Conservation (phyloP, 176 grass and related monocot species). For the Luzula sylvatica region DNA sequence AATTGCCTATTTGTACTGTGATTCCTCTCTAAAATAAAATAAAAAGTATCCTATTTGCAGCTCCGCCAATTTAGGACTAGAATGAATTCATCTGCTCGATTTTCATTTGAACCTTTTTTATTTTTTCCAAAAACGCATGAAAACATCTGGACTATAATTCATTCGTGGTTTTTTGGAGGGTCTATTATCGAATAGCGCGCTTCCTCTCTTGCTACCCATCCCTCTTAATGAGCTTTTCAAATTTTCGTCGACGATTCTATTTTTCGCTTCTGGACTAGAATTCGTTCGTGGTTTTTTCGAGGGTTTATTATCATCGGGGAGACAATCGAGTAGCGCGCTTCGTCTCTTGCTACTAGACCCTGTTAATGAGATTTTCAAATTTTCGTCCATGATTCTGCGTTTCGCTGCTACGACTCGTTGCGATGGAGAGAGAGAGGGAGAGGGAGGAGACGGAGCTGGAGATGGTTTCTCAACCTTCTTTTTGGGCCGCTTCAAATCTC, state of each 20-base stretch:
- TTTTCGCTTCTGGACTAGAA: too few species aligned
- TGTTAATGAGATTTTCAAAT: conserved; percentile 37
- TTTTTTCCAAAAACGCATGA: background rate
- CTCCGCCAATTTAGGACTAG: too few species aligned
- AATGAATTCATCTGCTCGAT: too few species aligned
- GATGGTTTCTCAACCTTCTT: conserved; percentile 10
- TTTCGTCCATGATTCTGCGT: conserved; percentile 24
- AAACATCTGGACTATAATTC: background rate
- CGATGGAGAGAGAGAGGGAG: background rate
- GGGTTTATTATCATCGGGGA: background rate
- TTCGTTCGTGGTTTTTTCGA: too few species aligned
- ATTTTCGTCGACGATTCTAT: conserved; percentile 29
- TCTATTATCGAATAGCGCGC: conserved; percentile 23
- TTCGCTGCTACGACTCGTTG: background rate
- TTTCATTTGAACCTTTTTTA: background rate
- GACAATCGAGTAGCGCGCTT: conserved; percentile 30
- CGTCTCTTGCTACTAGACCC: conserved; percentile 29
- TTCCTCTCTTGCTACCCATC: conserved; percentile 35
- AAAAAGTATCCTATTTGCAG: too few species aligned
- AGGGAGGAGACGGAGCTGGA: background rate
- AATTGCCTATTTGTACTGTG: too few species aligned
- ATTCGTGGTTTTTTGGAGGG: too few species aligned
- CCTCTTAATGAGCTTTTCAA: conserved; percentile 37
- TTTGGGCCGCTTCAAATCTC: background rate
- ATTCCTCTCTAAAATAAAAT: too few species aligned